These are phyloP conservation scores for Lactifluus piperatus DNA, from an alignment of 768 basidiomycete species.

Conservation along the genomic window DNA sequence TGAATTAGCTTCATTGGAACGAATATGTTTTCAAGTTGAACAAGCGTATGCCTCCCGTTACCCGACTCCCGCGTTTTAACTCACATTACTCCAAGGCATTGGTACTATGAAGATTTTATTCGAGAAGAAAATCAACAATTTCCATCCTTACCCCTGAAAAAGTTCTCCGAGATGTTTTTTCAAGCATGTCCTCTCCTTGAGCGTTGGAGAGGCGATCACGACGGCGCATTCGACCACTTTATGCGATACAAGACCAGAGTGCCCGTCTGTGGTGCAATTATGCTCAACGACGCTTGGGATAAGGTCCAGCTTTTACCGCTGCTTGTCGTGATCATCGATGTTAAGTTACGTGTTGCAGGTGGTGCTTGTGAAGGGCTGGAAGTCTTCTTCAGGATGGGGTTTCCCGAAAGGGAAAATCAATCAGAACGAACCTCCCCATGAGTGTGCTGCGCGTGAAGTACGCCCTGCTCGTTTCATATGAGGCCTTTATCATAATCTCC, in stretches of 20 bases:
- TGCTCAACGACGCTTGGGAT: conserved; percentile 87
- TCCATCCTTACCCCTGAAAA: conserved; percentile 82
- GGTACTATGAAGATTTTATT: conserved; percentile 99
- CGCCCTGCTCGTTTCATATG: conserved; percentile 21
- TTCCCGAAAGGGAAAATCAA: conserved; percentile 99
- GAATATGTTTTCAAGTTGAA: conserved; percentile 97
- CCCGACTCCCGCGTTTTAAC: conserved; percentile 6
- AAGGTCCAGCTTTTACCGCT: conserved; percentile 50
- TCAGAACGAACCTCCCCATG: conserved; percentile 72
- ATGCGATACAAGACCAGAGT: conserved; percentile 96
- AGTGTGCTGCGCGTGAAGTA: conserved; percentile 91
- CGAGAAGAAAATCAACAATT: conserved; percentile 84
- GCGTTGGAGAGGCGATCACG: conserved; percentile 78
- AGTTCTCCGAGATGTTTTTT: conserved; percentile 89
- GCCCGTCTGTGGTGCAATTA: conserved; percentile 95
- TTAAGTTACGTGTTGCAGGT: conserved; percentile 43
- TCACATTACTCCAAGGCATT: conserved; percentile 55
- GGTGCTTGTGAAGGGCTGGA: conserved; percentile 98
- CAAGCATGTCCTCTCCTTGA: conserved; percentile 73
- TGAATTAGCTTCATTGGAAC: conserved; percentile 83
- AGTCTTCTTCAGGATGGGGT: conserved; percentile 94
- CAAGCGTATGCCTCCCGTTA: conserved; percentile 68
- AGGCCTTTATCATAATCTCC: conserved; percentile 2
- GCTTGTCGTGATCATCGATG: conserved; percentile 14
- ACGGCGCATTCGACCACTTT: conserved; percentile 79